Evolutionary conservation across 1,139 yeast genomes (phyloP).

Genomic region (Suhomyces kunorum): DNA sequence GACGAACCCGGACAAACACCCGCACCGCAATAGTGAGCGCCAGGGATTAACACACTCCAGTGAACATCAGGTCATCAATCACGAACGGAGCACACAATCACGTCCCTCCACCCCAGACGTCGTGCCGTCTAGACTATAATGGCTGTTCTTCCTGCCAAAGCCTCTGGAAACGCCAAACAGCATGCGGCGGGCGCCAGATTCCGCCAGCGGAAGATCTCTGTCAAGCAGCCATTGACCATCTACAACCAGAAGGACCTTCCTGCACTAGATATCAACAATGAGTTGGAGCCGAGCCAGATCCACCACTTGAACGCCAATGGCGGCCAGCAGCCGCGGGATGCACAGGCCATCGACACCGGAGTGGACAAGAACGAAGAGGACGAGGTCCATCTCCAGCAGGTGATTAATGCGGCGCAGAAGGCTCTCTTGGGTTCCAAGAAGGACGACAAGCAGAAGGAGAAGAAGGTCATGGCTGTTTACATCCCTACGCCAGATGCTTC

Average conservation of each 20-base stretch:
- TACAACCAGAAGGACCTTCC: conserved; percentile 79
- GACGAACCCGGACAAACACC: conserved; percentile 15
- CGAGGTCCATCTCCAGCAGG: conserved; percentile 93
- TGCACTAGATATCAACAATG: conserved; percentile 56
- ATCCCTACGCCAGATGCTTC: conserved; percentile 99
- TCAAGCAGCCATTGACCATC: conserved; percentile 83
- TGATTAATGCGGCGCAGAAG: conserved; percentile 73
- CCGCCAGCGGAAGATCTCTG: conserved; percentile 88
- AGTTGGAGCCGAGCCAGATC: conserved; percentile 48
- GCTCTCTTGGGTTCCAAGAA: conserved; percentile 47
- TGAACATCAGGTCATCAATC: conserved; percentile 7
- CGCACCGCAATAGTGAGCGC: conserved; percentile 15
- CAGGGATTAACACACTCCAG: conserved; percentile 2
- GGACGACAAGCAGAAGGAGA: conserved; percentile 33
- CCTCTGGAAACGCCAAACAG: conserved; percentile 35
- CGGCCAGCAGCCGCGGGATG: conserved; percentile 70
- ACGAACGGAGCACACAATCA: conserved; percentile 2
- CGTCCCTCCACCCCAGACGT: conserved; percentile 5
- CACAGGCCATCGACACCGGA: conserved; percentile 93
- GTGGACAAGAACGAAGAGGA: conserved; percentile 98
- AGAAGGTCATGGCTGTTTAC: conserved; percentile 51
- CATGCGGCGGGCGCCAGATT: conserved; percentile 64
- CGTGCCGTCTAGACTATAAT: conserved; percentile 11
- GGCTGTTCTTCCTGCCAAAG: conserved; percentile 24
- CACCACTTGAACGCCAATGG: conserved; percentile 45